Base-by-base conservation (phyloP, 345 rosid genomes). In the Brassica carinata region DNA sequence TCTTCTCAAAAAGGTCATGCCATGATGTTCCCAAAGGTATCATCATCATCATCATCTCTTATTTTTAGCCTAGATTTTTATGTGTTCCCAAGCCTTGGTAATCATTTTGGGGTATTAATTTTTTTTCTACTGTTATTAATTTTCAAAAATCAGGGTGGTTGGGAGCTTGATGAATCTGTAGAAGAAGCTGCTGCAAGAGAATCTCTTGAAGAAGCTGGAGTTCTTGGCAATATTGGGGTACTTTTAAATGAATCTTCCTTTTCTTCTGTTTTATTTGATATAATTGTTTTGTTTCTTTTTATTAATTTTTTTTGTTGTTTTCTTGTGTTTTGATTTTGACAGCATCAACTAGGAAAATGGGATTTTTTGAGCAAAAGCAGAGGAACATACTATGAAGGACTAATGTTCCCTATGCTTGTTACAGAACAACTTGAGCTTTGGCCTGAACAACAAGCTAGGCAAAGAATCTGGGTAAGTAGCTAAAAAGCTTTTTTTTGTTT, bases 131-230 rank as follows among this genome's bases (percentile, higher is more conserved):
- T 43, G 11, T 64, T 4, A 40, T 55, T 72, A 31, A 18, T 70
- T 40, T 1, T 30, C 0, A 18, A 36, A 64, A 71, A 64, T 48
- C 76, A 94, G 98, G 97, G 98, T 79, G 98, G 98, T 64, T 92
- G 98, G 98, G 98, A 94, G 76, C 82, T 94, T 45, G 97, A 94
- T 83, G 98, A 94, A 90, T 87, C 98, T 64, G 75, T 83, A 3
- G 87, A 89, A 81, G 91, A 92, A 86, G 97, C 98, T 8, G 98
- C 97, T 43, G 85, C 88, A 14, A 80, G 98, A 45, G 98, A 94
- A 74, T 89, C 92, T 36, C 67, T 87, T 23, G 98, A 92, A 85
- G 98, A 94, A 83, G 98, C 97, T 70, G 98, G 97, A 5, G 98
- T 94, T 79, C 81, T 86, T 31, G 97, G 98, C 68, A 83, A 83